Evolutionary conservation across 176 grass and related monocot genomes (phyloP).

Genomic region (Cymbopogon citratus): DNA sequence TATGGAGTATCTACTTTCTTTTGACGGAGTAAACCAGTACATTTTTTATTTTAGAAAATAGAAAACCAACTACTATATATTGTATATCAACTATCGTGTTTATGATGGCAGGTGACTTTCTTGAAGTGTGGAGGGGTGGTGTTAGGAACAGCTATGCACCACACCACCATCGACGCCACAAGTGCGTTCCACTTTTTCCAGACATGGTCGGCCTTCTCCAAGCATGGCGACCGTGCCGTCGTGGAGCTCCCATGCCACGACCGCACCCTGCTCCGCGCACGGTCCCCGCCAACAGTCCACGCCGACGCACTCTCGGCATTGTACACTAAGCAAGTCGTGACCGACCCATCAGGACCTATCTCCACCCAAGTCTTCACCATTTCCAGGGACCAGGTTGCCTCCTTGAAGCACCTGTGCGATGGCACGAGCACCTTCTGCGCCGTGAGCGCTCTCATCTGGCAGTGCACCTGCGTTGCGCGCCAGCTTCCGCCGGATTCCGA

Average conservation of each 20-base stretch:
- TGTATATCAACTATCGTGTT: no score
- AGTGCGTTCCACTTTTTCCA: constrained; percentile 33
- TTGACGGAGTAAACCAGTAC: no score
- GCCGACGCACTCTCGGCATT: not conserved
- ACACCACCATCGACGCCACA: constrained; percentile 9
- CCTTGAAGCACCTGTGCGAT: constrained; percentile 3
- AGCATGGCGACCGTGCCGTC: not conserved
- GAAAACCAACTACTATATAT: no score
- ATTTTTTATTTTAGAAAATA: no score
- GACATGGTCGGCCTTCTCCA: constrained; percentile 11
- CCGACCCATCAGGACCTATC: not conserved
- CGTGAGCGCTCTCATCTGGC: constrained; percentile 31
- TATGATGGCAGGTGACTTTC: constrained; percentile 19
- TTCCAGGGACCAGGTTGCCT: constrained; percentile 13
- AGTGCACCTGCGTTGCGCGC: constrained; percentile 9
- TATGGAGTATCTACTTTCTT: no score
- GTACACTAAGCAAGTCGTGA: not conserved
- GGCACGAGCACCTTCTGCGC: constrained; percentile 13
- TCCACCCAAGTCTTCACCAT: not conserved
- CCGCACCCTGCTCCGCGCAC: not conserved
- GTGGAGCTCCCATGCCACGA: not conserved
- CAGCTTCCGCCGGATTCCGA: not conserved
- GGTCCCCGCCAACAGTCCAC: not conserved
- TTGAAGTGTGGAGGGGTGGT: constrained; percentile 32
- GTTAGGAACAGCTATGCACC: constrained; percentile 28